phyloP scores from a whole-genome alignment of 1,284 basidiomycete species.

The Gastroboletus turbinatus region DNA sequence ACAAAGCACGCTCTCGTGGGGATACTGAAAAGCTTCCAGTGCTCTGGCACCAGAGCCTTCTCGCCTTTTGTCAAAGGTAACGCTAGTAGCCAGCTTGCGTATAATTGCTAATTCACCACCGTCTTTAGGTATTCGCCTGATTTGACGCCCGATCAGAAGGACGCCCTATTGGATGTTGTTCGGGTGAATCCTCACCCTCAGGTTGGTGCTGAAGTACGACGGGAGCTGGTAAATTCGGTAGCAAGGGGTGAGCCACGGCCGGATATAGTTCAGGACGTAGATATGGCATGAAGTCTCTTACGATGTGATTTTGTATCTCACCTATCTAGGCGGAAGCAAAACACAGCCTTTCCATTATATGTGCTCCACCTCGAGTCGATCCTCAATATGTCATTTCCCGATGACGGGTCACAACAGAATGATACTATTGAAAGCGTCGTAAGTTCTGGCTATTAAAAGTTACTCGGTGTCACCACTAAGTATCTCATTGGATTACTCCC shows the following conservation, averaged over 20 bases:
- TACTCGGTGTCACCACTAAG: too few relatives aligned
- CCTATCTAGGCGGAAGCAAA: not conserved
- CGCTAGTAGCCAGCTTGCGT: constrained; percentile 19
- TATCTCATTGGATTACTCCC: too few relatives aligned
- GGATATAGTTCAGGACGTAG: constrained; percentile 54
- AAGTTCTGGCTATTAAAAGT: not conserved
- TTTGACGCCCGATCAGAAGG: constrained; percentile 96
- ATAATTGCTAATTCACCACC: not conserved
- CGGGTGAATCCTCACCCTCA: constrained; percentile 86
- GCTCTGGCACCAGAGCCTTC: constrained; percentile 96
- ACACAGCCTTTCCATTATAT: not conserved
- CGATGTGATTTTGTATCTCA: not conserved
- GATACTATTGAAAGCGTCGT: not conserved
- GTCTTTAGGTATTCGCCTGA: constrained; percentile 86
- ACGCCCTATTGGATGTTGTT: constrained; percentile 93
- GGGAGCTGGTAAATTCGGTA: constrained; percentile 80
- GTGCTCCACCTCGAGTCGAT: not conserved
- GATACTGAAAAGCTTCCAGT: constrained; percentile 85
- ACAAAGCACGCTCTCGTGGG: constrained; percentile 65
- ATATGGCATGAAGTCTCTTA: constrained; percentile 47
- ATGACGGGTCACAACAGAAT: not conserved
- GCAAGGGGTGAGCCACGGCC: constrained; percentile 65
- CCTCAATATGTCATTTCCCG: not conserved
- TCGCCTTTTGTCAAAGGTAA: constrained; percentile 92
- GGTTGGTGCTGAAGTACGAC: constrained; percentile 87